Evolutionary conservation across 441 rosid species (phyloP).

Genomic region (Arabidopsis hybrid): DNA sequence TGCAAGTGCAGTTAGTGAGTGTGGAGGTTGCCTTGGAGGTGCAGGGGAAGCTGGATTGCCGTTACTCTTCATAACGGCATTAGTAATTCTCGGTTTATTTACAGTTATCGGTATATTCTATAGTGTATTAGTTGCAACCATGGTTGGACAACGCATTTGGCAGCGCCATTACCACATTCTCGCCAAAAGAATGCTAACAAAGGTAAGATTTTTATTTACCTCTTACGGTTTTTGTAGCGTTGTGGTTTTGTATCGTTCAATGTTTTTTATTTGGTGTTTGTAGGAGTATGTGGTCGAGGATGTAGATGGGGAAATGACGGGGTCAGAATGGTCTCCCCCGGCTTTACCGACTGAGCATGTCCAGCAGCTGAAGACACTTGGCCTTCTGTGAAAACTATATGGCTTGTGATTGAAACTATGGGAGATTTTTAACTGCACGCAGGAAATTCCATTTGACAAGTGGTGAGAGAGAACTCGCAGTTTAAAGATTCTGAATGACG

Average conservation of each 20-base stretch:
- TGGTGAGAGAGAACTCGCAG: constrained; percentile 12
- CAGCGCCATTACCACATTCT: constrained; percentile 99
- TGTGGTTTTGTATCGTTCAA: neutral
- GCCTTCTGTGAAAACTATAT: constrained; percentile 67
- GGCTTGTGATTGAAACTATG: constrained; percentile 25
- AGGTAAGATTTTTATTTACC: constrained; percentile 58
- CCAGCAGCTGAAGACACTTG: constrained; percentile 93
- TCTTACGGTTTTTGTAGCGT: neutral
- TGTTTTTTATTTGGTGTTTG: neutral
- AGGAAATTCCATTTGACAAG: constrained; percentile 3
- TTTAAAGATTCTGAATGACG: constrained; percentile 26
- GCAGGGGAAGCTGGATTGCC: constrained; percentile 99
- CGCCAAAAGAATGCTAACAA: constrained; percentile 98
- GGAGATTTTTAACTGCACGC: constrained; percentile 27
- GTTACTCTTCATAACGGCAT: constrained; percentile 80
- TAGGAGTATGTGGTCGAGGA: constrained; percentile 99
- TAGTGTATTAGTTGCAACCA: constrained; percentile 97
- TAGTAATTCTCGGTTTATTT: constrained; percentile 89
- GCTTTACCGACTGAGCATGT: constrained; percentile 88
- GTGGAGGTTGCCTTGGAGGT: constrained; percentile 99
- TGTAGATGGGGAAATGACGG: constrained; percentile 88
- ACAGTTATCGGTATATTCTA: constrained; percentile 97
- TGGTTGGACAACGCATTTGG: constrained; percentile 99
- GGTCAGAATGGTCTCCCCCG: constrained; percentile 93
- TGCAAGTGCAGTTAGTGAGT: constrained; percentile 93